Evolutionary conservation across 75 land plant species (phyloP).

Genomic region (Selaginella moellendorffii): DNA sequence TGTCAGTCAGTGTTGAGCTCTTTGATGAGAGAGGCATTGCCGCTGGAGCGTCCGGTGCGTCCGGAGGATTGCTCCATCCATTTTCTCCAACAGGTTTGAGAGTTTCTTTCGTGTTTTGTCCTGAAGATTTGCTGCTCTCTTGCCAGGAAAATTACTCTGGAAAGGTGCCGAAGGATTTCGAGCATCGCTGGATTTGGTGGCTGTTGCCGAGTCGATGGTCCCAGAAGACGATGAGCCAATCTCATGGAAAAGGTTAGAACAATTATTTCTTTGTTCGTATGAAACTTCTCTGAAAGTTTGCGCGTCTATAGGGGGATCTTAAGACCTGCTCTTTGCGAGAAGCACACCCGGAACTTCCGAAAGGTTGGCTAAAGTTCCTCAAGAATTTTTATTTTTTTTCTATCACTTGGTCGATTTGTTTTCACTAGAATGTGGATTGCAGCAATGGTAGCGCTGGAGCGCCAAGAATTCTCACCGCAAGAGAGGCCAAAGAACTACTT

Average conservation of each 20-base stretch:
- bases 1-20: constrained; percentile 38
- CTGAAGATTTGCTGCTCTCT: no score
- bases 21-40: constrained; percentile 82
- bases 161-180: constrained; percentile 74
- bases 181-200: constrained; percentile 49
- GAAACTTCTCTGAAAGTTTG: not conserved
- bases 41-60: constrained; percentile 85
- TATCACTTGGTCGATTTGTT: not conserved
- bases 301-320: constrained; percentile 46
- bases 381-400: not conserved
- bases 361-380: constrained; percentile 7
- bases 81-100: constrained; percentile 70
- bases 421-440: not conserved
- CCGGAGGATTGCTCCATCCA: constrained; percentile 92
- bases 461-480: not conserved
- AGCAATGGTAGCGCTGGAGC: no score
- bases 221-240: constrained; percentile 31
- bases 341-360: constrained; percentile 35
- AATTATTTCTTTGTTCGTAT: not conserved
- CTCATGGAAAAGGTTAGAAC: constrained; percentile 35
- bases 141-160: constrained; percentile 89
- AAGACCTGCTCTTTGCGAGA: constrained; percentile 43
- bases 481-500: constrained; percentile 18
- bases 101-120: no score
- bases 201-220: constrained; percentile 57